Evolutionary conservation across 257 asterid genomes (phyloP).

Genomic region (Solanum corneliomulleri): DNA sequence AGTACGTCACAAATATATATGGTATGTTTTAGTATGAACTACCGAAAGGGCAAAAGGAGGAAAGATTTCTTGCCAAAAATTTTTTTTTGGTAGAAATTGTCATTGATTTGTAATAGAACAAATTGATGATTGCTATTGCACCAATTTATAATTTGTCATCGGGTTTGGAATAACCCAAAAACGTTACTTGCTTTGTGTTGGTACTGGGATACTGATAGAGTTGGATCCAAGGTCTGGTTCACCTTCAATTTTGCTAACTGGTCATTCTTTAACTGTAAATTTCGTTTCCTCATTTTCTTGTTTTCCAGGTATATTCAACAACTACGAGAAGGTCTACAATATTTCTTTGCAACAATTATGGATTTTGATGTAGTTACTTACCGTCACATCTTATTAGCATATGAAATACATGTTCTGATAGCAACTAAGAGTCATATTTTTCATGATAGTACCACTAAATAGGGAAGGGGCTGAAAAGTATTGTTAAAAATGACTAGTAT

Average conservation of each 20-base stretch:
- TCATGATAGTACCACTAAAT: no score
- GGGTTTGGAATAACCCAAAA: slow-evolving; percentile 86
- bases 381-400: no score
- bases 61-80: no score
- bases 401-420: no score
- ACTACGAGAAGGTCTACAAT: slow-evolving; percentile 92
- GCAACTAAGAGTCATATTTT: no score
- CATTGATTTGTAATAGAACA: neutral
- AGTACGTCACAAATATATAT: no score
- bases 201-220: slow-evolving; percentile 94
- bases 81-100: neutral
- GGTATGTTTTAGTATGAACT: no score
- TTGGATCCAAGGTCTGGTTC: slow-evolving; percentile 79
- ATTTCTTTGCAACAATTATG: slow-evolving; percentile 86
- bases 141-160: slow-evolving; percentile 5
- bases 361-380: no score
- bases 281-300: neutral
- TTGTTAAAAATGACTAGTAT: no score
- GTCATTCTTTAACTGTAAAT: neutral
- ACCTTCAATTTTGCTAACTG: neutral
- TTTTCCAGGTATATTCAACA: slow-evolving; percentile 81
- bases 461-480: no score
- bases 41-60: no score
- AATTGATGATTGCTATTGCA: neutral
- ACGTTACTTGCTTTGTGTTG: slow-evolving; percentile 90